Conservation (phyloP, 345 rosid genomes). For the Angophora floribunda region DNA sequence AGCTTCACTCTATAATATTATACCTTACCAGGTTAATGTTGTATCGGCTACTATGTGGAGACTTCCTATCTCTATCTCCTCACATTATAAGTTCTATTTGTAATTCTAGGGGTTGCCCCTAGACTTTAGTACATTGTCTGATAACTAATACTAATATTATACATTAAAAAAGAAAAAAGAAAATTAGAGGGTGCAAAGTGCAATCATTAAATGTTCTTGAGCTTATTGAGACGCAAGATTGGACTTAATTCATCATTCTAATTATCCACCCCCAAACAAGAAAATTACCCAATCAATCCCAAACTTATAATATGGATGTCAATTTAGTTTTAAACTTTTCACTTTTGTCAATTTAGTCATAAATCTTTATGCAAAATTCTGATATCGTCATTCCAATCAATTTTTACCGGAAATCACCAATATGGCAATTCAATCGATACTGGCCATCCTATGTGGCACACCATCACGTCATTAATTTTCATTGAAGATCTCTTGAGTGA, state of each 20-base stretch:
- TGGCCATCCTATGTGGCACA: fast-evolving
- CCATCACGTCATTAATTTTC: not conserved
- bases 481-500: fast-evolving
- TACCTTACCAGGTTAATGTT: not conserved
- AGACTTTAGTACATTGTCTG: not conserved
- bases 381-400: not conserved
- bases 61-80: not conserved
- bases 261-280: not conserved
- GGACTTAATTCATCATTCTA: not conserved
- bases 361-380: not conserved
- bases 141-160: not conserved
- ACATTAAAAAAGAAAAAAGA: too few species aligned
- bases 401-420: fast-evolving
- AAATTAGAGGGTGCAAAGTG: not conserved
- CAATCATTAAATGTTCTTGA: not conserved
- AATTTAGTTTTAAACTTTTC: not conserved
- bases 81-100: not conserved
- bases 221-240: not conserved
- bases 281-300: not conserved
- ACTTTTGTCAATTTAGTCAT: not conserved
- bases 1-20: not conserved
- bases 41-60: not conserved
- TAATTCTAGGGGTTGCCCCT: not conserved
- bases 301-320: fast-evolving
- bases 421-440: not conserved